phyloP scores from a whole-genome alignment of 129 eudicot genomes.

The Mikania micrantha region DNA sequence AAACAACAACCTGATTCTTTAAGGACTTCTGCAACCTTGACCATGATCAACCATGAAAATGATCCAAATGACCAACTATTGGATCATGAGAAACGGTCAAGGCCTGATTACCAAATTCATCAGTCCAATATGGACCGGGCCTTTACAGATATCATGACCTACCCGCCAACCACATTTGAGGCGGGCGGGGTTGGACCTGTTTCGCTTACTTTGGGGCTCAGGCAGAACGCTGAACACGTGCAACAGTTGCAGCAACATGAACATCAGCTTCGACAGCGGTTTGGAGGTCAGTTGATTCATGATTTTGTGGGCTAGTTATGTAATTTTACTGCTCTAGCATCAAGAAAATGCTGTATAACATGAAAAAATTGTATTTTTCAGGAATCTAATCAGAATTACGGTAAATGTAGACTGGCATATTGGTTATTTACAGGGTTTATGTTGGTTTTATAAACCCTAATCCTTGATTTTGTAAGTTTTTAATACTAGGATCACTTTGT shows the following conservation, averaged over 20 bases:
- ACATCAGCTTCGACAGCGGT: slow-evolving; percentile 54
- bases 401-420: slow-evolving; percentile 26
- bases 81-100: slow-evolving; percentile 58
- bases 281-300: slow-evolving; percentile 70
- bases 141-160: slow-evolving; percentile 41
- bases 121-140: slow-evolving; percentile 42
- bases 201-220: slow-evolving; percentile 71
- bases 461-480: slow-evolving; percentile 23
- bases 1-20: slow-evolving; percentile 37
- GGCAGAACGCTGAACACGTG: slow-evolving; percentile 62
- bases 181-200: slow-evolving; percentile 61
- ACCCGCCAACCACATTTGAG: slow-evolving; percentile 45
- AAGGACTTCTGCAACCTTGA: slow-evolving; percentile 12
- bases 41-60: slow-evolving; percentile 11
- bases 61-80: slow-evolving; percentile 31
- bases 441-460: slow-evolving; percentile 22
- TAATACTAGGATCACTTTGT: slow-evolving; percentile 11
- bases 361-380: slow-evolving; percentile 18
- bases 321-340: slow-evolving; percentile 10
- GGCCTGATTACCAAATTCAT: slow-evolving; percentile 41
- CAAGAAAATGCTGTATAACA: slow-evolving; percentile 18
- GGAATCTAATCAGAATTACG: slow-evolving; percentile 20
- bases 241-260: slow-evolving; percentile 45
- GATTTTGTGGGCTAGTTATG: slow-evolving; percentile 64
- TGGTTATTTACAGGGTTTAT: slow-evolving; percentile 10